Evolutionary conservation across 1,139 yeast species (phyloP).

Genomic region (Saccharomycopsis hybrid): DNA sequence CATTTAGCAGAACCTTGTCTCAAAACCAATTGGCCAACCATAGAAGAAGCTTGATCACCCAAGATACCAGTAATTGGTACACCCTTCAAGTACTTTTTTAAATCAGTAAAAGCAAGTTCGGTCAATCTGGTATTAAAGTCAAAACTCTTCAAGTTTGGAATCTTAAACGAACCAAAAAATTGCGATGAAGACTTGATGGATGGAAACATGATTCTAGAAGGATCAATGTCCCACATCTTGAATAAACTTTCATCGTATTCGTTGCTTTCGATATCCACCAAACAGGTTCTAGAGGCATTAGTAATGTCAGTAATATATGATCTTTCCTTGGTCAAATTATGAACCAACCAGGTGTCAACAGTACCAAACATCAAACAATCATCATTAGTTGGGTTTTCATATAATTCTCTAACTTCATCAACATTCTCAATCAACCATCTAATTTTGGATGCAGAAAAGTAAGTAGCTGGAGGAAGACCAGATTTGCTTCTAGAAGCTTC

Average conservation of each 20-base stretch:
- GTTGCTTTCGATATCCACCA: slow-evolving; percentile 74
- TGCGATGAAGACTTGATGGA: slow-evolving; percentile 77
- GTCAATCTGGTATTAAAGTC: slow-evolving; percentile 49
- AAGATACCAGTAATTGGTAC: slow-evolving; percentile 84
- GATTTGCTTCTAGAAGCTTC: slow-evolving; percentile 58
- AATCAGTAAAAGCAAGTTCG: slow-evolving; percentile 38
- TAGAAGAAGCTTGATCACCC: slow-evolving; percentile 92
- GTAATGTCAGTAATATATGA: slow-evolving; percentile 80
- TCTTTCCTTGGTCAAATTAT: slow-evolving; percentile 70
- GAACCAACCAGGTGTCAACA: slow-evolving; percentile 89
- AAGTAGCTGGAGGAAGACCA: slow-evolving; percentile 86
- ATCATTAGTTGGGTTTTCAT: slow-evolving; percentile 48
- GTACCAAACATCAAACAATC: slow-evolving; percentile 86
- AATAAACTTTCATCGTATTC: slow-evolving; percentile 74
- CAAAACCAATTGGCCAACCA: slow-evolving; percentile 89
- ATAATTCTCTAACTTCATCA: slow-evolving; percentile 58
- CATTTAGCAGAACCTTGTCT: slow-evolving; percentile 84
- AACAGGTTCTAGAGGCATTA: slow-evolving; percentile 86
- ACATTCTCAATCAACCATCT: slow-evolving; percentile 87
- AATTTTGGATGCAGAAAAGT: slow-evolving; percentile 86
- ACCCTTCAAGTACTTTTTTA: slow-evolving; percentile 37
- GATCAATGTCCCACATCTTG: slow-evolving; percentile 74
- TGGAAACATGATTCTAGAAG: slow-evolving; percentile 63
- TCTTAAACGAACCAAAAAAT: slow-evolving; percentile 63
- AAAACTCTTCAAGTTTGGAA: slow-evolving; percentile 48